These are phyloP conservation scores for Exophiala phaeomuriformis DNA, from an alignment of 2,329 filamentous ascomycete species.

Conservation along the genomic window DNA sequence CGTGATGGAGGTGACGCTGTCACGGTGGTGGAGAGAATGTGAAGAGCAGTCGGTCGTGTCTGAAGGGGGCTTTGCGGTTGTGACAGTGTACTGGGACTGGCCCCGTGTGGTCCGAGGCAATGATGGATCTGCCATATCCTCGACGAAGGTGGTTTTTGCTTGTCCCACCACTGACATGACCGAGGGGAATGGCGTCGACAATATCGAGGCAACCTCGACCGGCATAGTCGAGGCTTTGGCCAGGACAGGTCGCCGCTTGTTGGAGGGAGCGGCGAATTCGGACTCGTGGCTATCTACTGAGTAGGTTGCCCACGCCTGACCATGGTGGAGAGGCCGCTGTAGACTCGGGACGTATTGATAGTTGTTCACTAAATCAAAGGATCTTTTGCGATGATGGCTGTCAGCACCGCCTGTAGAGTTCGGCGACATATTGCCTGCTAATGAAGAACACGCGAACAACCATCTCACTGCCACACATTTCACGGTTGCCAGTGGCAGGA, in stretches of 20 bases:
- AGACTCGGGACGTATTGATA: slow-evolving; percentile 9
- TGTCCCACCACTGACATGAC: slow-evolving; percentile 27
- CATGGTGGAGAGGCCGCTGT: slow-evolving; percentile 15
- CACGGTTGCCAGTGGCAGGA: not conserved
- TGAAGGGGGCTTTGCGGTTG: slow-evolving; percentile 12
- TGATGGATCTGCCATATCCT: slow-evolving; percentile 20
- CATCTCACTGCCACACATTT: slow-evolving; percentile 5
- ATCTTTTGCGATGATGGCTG: slow-evolving; percentile 25
- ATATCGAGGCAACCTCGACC: slow-evolving; percentile 22
- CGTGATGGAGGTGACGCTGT: slow-evolving; percentile 39
- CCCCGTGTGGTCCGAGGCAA: slow-evolving; percentile 14
- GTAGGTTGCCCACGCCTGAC: slow-evolving; percentile 5
- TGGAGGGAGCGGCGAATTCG: slow-evolving; percentile 10
- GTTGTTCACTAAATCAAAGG: slow-evolving; percentile 23
- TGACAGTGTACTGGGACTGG: slow-evolving; percentile 17
- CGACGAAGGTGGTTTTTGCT: slow-evolving; percentile 9
- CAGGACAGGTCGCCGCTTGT: slow-evolving; percentile 21
- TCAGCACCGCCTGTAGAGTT: slow-evolving; percentile 20
- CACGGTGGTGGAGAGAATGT: slow-evolving; percentile 32
- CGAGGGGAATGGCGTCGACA: slow-evolving; percentile 26
- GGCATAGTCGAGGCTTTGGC: slow-evolving; percentile 23
- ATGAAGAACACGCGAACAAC: slow-evolving; percentile 1
- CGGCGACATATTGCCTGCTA: slow-evolving; percentile 12
- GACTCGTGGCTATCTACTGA: slow-evolving; percentile 10
- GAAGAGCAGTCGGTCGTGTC: slow-evolving; percentile 7